Evolutionary conservation across 2,329 filamentous ascomycete genomes (phyloP), one percentile per base, ranked within the genome.

Genomic region (Lasiodiplodia gonubiensis): DNA sequence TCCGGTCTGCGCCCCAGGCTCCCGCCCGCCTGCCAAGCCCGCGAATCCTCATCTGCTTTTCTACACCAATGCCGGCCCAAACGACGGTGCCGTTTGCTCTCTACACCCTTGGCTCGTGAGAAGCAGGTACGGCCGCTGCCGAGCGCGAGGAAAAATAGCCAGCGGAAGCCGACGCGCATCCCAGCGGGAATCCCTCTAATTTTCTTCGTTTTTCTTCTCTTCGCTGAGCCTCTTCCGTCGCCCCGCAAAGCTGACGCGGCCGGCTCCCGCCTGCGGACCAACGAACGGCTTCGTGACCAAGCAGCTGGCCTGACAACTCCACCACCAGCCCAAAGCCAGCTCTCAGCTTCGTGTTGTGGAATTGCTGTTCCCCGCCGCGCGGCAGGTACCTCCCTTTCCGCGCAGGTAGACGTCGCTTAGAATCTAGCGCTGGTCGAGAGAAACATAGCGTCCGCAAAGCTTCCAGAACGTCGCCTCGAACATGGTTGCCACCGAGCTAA

Each of bases 191-290:
- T 64, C 61, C 53, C 48, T 35, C 59, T 21, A 39, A 39, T 37
- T 27, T 48, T 63, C 49, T 39, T 25, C 12, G 49, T 27, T 63
- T 63, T 63, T 52, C 11, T 39, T 39, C 21, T 54, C 18, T 18
- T 33, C 25, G 46, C 35, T 2, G 49, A 64, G 61, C 61, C 61
- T 64, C 51, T 46, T 64, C 51, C 51, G 35, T 49, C 61, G n/a
- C 61, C 61, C 48, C 49, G 49, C 61, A 64, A 18, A 14, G 49
- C 49, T 54, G 49, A 64, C 61, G 61, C 61, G 61, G 49, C 60
- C 60, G 35, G 27, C 61, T 53, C 51, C 61, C 49, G 61, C 49
- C 61, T 64, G 49, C 48, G 23, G 59, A 63, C 39, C 57, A 46
- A 46, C 57, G 39, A 61, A 23, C 39, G 57, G 49, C 61, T 30